Evolutionary conservation across 768 basidiomycete genomes (phyloP).

Genomic region (Leccinum fibrillosum): DNA sequence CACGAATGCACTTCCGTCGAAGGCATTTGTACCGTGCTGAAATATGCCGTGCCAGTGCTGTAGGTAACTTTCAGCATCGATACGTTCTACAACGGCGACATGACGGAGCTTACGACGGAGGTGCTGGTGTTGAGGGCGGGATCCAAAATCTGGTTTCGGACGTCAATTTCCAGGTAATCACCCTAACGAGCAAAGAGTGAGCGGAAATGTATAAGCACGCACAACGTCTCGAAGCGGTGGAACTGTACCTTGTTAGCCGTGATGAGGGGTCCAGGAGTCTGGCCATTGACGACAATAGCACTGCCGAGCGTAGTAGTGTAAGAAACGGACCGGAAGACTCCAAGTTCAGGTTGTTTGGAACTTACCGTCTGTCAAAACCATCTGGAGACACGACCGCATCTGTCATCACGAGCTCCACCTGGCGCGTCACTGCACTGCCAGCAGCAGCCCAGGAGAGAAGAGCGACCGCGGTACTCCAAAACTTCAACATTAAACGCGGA

Average conservation of each 20-base stretch:
- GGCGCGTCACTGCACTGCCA: constrained; percentile 7
- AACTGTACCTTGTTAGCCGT: constrained; percentile 35
- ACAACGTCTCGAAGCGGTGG: background rate
- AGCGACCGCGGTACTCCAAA: background rate
- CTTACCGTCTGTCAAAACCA: constrained; percentile 35
- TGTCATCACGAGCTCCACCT: constrained; percentile 30
- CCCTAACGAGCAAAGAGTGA: constrained; percentile 26
- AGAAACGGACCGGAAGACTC: background rate
- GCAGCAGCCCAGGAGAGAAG: constrained; percentile 5
- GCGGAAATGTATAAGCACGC: background rate
- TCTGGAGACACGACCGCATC: constrained; percentile 42
- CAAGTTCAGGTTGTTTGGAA: background rate
- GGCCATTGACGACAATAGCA: constrained; percentile 41
- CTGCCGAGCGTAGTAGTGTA: constrained; percentile 18
- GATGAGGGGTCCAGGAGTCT: constrained; percentile 40
- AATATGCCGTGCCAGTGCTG: constrained; percentile 49
- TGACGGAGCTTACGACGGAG: constrained; percentile 34
- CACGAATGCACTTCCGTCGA: constrained; percentile 48
- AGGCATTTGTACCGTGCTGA: constrained; percentile 39
- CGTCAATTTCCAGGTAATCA: constrained; percentile 39
- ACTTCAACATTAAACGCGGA: constrained; percentile 2
- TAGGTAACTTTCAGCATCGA: background rate
- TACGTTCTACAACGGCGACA: background rate
- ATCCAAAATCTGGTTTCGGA: constrained; percentile 38
- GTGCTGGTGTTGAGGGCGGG: constrained; percentile 38